Evolutionary conservation across 768 basidiomycete species (phyloP).

Genomic region (Leccinum truebloodii): DNA sequence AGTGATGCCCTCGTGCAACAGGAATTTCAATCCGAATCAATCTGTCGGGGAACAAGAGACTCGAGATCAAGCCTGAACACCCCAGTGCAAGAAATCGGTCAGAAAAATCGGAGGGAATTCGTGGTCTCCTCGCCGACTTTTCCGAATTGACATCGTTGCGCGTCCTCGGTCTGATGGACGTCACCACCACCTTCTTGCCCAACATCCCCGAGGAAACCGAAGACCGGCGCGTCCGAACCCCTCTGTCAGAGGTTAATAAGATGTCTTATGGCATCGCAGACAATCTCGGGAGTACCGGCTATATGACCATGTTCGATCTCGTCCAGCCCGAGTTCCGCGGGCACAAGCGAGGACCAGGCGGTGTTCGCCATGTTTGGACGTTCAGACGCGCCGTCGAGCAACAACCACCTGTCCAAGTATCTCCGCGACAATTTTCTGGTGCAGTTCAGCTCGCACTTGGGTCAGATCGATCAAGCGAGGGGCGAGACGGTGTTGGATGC

Average conservation of each 20-base stretch:
- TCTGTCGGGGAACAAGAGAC: conserved; percentile 92
- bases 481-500: conserved; percentile 69
- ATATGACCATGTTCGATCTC: conserved; percentile 88
- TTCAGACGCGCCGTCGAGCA: conserved; percentile 52
- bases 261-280: conserved; percentile 98
- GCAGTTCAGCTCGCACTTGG: conserved; percentile 62
- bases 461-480: conserved; percentile 37
- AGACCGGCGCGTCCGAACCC: conserved; percentile 89
- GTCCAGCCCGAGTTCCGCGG: conserved; percentile 85
- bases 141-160: conserved; percentile 81
- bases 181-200: conserved; percentile 61
- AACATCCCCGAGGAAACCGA: conserved; percentile 84
- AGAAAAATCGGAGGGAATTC: conserved; percentile 23
- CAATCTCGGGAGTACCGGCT: conserved; percentile 76
- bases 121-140: conserved; percentile 73
- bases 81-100: conserved; percentile 32
- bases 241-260: conserved; percentile 80
- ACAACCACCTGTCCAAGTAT: conserved; percentile 77
- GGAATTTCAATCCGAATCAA: conserved; percentile 97
- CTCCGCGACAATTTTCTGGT: conserved; percentile 78
- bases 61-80: conserved; percentile 87
- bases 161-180: conserved; percentile 97
- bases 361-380: conserved; percentile 97
- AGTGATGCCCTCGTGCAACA: conserved; percentile 31
- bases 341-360: conserved; percentile 64